Percentiles rank a stretch among this genome's conserved stretches.
phyloP scores from a whole-genome alignment of 2,329 filamentous ascomycete species.

The Ceratocystis destructans region DNA sequence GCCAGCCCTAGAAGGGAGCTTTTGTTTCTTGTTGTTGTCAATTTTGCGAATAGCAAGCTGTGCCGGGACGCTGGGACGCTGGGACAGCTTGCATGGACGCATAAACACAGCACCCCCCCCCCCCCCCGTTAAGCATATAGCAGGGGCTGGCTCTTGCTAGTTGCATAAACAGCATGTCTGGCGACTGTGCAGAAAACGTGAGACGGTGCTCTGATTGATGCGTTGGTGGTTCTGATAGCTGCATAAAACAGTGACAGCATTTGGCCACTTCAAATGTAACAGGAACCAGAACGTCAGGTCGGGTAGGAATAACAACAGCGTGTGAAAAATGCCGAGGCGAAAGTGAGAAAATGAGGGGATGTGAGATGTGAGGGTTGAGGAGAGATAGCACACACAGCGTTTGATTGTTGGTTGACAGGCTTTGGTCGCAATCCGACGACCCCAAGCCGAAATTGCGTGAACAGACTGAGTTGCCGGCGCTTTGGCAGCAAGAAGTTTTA shows the following conservation, averaged over 20 bases:
- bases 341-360: background rate
- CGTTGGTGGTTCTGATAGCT: background rate
- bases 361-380: background rate
- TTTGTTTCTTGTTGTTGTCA: background rate
- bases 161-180: background rate
- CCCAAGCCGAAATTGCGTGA: background rate
- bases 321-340: background rate
- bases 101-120: background rate
- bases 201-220: background rate
- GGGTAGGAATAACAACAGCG: background rate
- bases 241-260: background rate
- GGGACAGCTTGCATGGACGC: background rate
- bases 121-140: background rate
- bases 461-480: background rate
- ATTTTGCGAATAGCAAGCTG: background rate
- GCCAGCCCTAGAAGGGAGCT: background rate
- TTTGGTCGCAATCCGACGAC: background rate
- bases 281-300: background rate
- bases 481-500: background rate
- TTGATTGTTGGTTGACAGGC: background rate
- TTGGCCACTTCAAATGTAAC: background rate
- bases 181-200: no score
- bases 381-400: background rate
- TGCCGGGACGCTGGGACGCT: background rate
- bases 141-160: background rate